Percentiles rank a stretch among this genome's conserved stretches.
phyloP scores from a whole-genome alignment of 2,329 filamentous ascomycete genomes.

The Exophiala bonariae region DNA sequence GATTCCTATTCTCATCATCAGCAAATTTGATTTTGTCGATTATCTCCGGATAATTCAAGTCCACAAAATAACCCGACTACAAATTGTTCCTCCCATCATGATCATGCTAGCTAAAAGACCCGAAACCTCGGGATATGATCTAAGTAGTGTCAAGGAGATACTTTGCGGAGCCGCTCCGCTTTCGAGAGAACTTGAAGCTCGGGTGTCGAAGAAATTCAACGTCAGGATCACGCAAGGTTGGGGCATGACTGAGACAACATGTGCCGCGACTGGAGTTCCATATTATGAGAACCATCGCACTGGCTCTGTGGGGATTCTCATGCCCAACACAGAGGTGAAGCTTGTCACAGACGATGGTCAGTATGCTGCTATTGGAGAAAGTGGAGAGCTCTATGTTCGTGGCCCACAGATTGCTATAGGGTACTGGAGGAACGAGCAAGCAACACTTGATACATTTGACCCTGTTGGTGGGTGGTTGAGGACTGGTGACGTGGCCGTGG shows the following conservation, averaged over 20 bases:
- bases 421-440: constrained; percentile 71
- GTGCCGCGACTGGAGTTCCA: constrained; percentile 62
- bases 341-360: constrained; percentile 54
- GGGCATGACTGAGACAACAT: constrained; percentile 67
- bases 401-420: constrained; percentile 79
- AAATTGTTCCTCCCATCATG: constrained; percentile 61
- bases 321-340: constrained; percentile 58
- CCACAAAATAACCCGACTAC: constrained; percentile 55
- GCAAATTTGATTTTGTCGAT: constrained; percentile 66
- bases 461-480: constrained; percentile 52
- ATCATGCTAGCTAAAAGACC: constrained; percentile 59
- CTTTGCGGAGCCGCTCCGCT: constrained; percentile 62
- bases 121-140: constrained; percentile 54
- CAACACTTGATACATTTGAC: constrained; percentile 69
- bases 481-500: constrained; percentile 65
- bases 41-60: constrained; percentile 58
- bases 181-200: constrained; percentile 55
- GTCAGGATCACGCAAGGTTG: constrained; percentile 66
- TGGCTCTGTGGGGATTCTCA: constrained; percentile 58
- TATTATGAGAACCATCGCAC: constrained; percentile 59
- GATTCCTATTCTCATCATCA: constrained; percentile 62
- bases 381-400: constrained; percentile 65
- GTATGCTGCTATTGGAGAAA: constrained; percentile 52
- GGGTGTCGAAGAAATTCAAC: constrained; percentile 53
- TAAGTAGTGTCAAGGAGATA: constrained; percentile 56